Conservation (phyloP, 352 stramenopile genomes). For the Phytophthora melonis region DNA sequence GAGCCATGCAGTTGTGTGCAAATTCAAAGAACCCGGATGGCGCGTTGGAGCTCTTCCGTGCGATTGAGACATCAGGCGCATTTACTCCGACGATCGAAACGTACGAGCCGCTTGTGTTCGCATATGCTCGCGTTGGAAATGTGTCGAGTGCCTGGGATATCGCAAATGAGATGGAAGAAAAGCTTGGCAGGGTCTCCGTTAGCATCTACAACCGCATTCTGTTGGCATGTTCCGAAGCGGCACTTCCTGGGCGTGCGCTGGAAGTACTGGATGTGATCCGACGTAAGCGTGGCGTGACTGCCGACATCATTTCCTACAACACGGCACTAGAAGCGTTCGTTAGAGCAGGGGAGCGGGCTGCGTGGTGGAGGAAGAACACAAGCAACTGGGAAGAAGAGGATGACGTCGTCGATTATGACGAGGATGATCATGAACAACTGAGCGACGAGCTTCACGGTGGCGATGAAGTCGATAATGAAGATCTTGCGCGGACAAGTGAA, state of each 20-base stretch:
- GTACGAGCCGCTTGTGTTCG: conserved; percentile 61
- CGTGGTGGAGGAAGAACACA: too few species aligned
- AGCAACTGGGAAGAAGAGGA: too few species aligned
- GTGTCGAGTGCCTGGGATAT: too few species aligned
- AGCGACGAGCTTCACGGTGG: conserved; percentile 7
- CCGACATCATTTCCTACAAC: too few species aligned
- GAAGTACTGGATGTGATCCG: too few species aligned
- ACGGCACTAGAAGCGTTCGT: too few species aligned
- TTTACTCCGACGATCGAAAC: conserved; percentile 49
- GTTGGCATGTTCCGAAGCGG: too few species aligned
- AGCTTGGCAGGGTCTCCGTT: conserved; percentile 48
- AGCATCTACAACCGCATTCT: too few species aligned
- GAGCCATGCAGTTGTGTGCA: conserved; percentile 59
- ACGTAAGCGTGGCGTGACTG: too few species aligned
- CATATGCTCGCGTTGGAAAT: conserved; percentile 61
- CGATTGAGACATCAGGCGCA: conserved; percentile 50
- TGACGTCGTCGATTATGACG: conserved; percentile 22
- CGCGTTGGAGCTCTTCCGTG: conserved; percentile 61
- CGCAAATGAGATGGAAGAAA: conserved; percentile 51
- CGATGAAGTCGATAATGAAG: conserved; percentile 5
- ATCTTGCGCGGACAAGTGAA: neutral
- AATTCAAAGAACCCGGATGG: conserved; percentile 54
- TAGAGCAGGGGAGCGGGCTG: too few species aligned
- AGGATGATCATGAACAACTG: conserved; percentile 14
- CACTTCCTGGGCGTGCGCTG: too few species aligned